Base-by-base conservation (phyloP, 169 alveolate genomes). In the Sarcocystis neurona region DNA sequence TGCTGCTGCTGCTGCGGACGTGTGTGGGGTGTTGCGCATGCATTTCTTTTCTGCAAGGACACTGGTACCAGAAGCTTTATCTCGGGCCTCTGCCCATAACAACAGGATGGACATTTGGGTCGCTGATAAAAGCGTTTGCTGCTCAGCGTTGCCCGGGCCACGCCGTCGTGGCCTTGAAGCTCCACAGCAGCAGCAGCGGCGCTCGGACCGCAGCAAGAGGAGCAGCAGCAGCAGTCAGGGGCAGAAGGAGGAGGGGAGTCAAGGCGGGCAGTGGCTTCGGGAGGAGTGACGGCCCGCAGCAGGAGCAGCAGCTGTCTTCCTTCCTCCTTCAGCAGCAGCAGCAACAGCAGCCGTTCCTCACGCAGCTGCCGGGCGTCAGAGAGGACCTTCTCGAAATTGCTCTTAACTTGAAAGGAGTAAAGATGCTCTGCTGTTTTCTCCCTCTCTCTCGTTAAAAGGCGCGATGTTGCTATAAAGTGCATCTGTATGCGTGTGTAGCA, bases 81-180 rank as follows among this genome's bases (percentile, higher is more conserved):
- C 53, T 95, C 68, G 97, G 97, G 0, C 97, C 97, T 12, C 84
- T 94, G 66, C 96, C 96, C 46, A 91, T 92, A 44, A 94, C 97
- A 12, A 94, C 92, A 88, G 97, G 97, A 0, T 95, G 96, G 94
- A 95, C 97, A 27, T 85, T 95, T 74, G 97, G 97, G 1, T 93
- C 97, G 15, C 86, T 95, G 34, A 30, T 95, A 34, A 95, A 95
- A 82, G 94, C 92, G 66, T 92, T 95, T 39, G 89, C 95, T 30
- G 95, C 89, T 66, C 89, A 95, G 5, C 92, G 96, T n/a, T 77
- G 94, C 68, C 96, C 96, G 47, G 97, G 97, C 32, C 94, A 95
- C 90, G 95, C 96, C 4, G 90, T 95, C 18, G 97, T 94, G 12
- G 97, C 96, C 6, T 89, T 95, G 41, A 93, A 94, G 84, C 79